Evolutionary conservation across 108 stramenopile species (phyloP).

Genomic region (Pseudonitzschia pungens): DNA sequence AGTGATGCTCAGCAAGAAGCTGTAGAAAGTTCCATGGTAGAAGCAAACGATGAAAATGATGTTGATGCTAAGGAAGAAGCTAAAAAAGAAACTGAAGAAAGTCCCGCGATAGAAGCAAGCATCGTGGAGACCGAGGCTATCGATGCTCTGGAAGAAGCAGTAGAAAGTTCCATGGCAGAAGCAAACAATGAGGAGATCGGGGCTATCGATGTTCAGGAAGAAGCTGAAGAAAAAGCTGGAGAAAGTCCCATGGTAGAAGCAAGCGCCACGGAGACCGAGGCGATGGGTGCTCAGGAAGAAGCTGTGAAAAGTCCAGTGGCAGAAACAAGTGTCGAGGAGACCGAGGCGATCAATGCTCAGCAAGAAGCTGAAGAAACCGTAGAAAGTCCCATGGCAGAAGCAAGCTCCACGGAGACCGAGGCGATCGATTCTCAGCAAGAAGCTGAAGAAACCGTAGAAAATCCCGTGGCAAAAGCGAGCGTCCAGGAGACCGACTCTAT

Average conservation of each 20-base stretch:
- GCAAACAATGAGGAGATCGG: neutral
- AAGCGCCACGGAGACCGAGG: too few relatives aligned
- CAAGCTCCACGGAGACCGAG: too few relatives aligned
- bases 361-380: neutral
- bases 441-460: neutral
- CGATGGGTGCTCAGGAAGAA: neutral
- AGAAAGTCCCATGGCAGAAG: neutral
- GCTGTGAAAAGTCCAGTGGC: neutral
- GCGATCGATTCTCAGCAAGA: neutral
- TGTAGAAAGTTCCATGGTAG: neutral
- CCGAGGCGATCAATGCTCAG: neutral
- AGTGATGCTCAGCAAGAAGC: neutral
- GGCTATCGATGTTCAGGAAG: neutral
- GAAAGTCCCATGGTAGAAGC: neutral
- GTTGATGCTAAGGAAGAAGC: neutral
- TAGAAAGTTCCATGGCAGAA: neutral
- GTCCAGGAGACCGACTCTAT: neutral
- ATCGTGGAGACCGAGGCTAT: too few relatives aligned
- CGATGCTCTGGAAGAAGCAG: neutral
- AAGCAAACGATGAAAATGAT: neutral
- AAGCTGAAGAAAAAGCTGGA: neutral
- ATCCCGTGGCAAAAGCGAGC: neutral
- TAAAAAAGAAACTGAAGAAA: neutral
- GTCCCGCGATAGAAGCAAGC: neutral
- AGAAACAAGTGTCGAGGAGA: neutral